Base-by-base conservation (phyloP, 1,284 basidiomycete genomes). In the Cutaneotrichosporon cyanovorans region DNA sequence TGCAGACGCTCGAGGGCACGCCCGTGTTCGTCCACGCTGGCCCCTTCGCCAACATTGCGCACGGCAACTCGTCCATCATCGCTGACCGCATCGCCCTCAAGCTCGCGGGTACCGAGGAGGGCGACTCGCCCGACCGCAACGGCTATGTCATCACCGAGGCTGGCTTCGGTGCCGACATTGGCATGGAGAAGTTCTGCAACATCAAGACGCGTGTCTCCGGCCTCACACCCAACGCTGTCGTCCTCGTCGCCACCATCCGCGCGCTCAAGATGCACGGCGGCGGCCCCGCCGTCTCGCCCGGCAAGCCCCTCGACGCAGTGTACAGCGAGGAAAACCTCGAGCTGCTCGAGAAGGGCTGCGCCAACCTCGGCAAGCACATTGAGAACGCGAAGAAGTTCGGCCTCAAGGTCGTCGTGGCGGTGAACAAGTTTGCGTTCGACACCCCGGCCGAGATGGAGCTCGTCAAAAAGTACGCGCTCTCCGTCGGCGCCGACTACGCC, bases 241-340 rank as follows among this genome's bases (percentile, higher is more conserved):
- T 98, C 53, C 87, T 98, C 58, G 93, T 98, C 42, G 95, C 95
- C 2, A 98, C 93, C 1, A 93, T 95, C 33, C 85, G 93, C 55
- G 93, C 93, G 18, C 76, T 98, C 57, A 98, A 98, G 80, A 98
- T 97, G 88, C 93, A 98, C 71, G 93, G 93, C 44, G 93, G 93
- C 51, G 95, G 89, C 57, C 95, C 93, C 2, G 91, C 96, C 42
- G 95, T 98, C 34, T 86, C 88, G 4, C 93, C 95, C 23, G 95
- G 93, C 49, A 97, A 96, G 73, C 82, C 92, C 20, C 78, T 98
- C 32, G 84, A 86, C 59, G 87, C 90, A 39, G 91, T 90, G 36
- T 98, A 98, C 73, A 85, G 87, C 53, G 84, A 87, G 69, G 93
- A 98, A 75, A 85, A 97, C 69, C 77, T 97, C 44, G 85, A 85